A percentile compares a stretch with the other conserved stretches of the same genome.
phyloP scores from a whole-genome alignment of 805 yeast genomes.

The Pichia manshurica region DNA sequence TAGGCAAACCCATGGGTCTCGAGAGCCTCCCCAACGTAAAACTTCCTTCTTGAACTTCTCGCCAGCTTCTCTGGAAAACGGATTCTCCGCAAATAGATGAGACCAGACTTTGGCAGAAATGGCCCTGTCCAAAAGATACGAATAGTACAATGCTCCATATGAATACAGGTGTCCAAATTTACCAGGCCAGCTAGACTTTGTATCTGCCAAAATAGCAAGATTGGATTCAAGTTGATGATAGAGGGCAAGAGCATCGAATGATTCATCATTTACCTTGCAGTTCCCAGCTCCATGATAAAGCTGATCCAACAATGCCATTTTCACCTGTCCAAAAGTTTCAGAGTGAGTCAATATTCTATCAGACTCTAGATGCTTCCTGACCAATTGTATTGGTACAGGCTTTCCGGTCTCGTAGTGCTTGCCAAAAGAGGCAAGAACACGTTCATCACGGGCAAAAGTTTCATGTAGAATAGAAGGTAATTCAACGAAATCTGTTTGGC shows the following conservation, averaged over 20 bases:
- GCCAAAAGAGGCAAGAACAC: slow-evolving; percentile 71
- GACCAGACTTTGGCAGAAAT: slow-evolving; percentile 84
- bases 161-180: slow-evolving; percentile 90
- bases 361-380: slow-evolving; percentile 42
- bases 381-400: slow-evolving; percentile 43
- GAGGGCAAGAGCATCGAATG: slow-evolving; percentile 51
- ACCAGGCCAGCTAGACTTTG: slow-evolving; percentile 82
- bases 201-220: slow-evolving; percentile 59
- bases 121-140: slow-evolving; percentile 86
- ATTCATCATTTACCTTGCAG: slow-evolving; percentile 24
- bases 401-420: slow-evolving; percentile 64
- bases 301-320: slow-evolving; percentile 88
- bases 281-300: slow-evolving; percentile 52
- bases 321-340: slow-evolving; percentile 80
- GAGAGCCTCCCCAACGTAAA: slow-evolving; percentile 89
- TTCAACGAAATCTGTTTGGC: slow-evolving; percentile 95
- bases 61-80: slow-evolving; percentile 70
- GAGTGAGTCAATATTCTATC: slow-evolving; percentile 52
- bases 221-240: slow-evolving; percentile 63
- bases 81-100: slow-evolving; percentile 62
- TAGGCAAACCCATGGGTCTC: slow-evolving; percentile 81
- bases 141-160: slow-evolving; percentile 91
- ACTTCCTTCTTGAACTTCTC: slow-evolving; percentile 63
- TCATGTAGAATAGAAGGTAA: slow-evolving; percentile 96
- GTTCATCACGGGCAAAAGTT: slow-evolving; percentile 74